Conservation (phyloP, 2,329 filamentous ascomycete genomes). For the Colletotrichum zoysiae region DNA sequence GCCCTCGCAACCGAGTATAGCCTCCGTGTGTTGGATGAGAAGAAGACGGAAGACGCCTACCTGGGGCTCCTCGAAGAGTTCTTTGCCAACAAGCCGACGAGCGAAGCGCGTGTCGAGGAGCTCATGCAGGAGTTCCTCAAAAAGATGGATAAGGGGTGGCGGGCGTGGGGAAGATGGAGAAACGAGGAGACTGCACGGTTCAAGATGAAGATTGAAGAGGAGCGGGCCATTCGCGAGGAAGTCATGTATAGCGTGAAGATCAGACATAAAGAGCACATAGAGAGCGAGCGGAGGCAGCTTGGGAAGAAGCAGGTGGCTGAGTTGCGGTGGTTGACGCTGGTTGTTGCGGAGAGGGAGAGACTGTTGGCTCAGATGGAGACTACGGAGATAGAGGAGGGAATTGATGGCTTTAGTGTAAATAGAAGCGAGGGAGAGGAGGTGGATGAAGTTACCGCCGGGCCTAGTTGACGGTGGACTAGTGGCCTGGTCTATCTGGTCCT, state of each 20-base stretch:
- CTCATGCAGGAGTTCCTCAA: slow-evolving; percentile 53
- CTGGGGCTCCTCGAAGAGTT: slow-evolving; percentile 53
- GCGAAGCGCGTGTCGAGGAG: slow-evolving; percentile 47
- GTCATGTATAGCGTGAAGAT: slow-evolving; percentile 56
- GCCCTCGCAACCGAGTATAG: slow-evolving; percentile 57
- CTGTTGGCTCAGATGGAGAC: slow-evolving; percentile 58
- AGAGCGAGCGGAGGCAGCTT: slow-evolving; percentile 50
- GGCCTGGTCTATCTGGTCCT: slow-evolving; percentile 11
- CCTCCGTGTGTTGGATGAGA: slow-evolving; percentile 56
- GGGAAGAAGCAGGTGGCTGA: slow-evolving; percentile 56
- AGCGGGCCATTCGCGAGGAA: slow-evolving; percentile 56
- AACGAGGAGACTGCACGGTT: slow-evolving; percentile 56
- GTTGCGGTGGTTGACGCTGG: slow-evolving; percentile 60
- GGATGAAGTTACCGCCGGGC: not conserved
- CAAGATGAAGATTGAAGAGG: slow-evolving; percentile 53
- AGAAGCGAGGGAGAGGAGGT: not conserved
- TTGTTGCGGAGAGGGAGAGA: slow-evolving; percentile 58
- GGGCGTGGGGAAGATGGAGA: slow-evolving; percentile 57
- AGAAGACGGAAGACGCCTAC: slow-evolving; percentile 60
- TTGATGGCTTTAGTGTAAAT: slow-evolving; percentile 1
- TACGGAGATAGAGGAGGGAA: slow-evolving; percentile 57
- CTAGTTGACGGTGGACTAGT: slow-evolving; percentile 14
- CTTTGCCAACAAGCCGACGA: slow-evolving; percentile 48
- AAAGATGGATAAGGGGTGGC: slow-evolving; percentile 57
- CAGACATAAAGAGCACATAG: slow-evolving; percentile 46